Percentiles rank a stretch among this genome's conserved stretches.
Evolutionary conservation across 306 rosid species (phyloP).

Genomic region (Fragaria nilgerrensis): DNA sequence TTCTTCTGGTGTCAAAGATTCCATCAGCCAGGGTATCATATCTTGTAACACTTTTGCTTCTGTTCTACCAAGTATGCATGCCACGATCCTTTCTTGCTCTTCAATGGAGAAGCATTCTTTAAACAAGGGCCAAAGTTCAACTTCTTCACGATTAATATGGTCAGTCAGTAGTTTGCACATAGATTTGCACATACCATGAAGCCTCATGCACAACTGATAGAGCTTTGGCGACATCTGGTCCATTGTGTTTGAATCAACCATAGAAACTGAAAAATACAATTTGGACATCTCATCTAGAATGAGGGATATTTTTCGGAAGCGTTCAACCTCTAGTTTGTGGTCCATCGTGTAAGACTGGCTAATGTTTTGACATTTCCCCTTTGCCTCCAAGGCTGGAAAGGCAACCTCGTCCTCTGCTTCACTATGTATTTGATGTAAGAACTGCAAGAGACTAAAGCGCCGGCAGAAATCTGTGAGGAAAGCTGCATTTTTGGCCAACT

Average conservation of each 20-base stretch:
- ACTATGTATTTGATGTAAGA: conserved; percentile 74
- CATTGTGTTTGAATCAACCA: conserved; percentile 30
- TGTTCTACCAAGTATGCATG: conserved; percentile 87
- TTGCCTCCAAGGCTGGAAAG: conserved; percentile 95
- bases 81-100: conserved; percentile 76
- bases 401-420: conserved; percentile 93
- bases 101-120: conserved; percentile 63
- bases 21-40: conserved; percentile 94
- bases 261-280: conserved; percentile 46
- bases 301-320: conserved; percentile 51
- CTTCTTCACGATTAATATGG: conserved; percentile 75
- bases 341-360: conserved; percentile 83
- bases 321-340: conserved; percentile 68
- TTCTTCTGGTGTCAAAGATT: conserved; percentile 72
- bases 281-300: conserved; percentile 61
- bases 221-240: conserved; percentile 43
- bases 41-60: conserved; percentile 72
- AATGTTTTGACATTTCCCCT: conserved; percentile 66
- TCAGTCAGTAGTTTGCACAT: conserved; percentile 51
- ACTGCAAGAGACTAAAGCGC: conserved; percentile 60
- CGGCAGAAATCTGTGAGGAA: conserved; percentile 52
- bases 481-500: conserved; percentile 56
- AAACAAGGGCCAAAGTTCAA: conserved; percentile 75
- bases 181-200: conserved; percentile 73
- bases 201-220: conserved; percentile 51